A percentile compares a stretch with the other conserved stretches of the same genome.
These are phyloP conservation scores for Xylariales sp. DNA, from an alignment of 2,329 filamentous ascomycete genomes.

Conservation along the genomic window DNA sequence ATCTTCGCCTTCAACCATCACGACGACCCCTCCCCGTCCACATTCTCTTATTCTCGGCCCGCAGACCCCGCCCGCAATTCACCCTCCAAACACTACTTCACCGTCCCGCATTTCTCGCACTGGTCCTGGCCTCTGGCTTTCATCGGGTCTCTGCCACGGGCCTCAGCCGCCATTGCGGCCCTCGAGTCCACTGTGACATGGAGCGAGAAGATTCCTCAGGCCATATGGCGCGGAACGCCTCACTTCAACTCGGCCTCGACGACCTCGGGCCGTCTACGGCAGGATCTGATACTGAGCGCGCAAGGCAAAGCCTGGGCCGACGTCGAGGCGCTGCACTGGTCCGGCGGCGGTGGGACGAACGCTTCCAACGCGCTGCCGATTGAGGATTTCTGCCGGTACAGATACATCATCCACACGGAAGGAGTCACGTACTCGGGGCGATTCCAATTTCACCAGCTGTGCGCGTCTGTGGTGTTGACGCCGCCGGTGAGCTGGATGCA, in stretches of 20 bases:
- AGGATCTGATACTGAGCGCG: slow-evolving; percentile 32
- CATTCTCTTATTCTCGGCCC: slow-evolving; percentile 49
- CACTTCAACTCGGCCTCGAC: slow-evolving; percentile 44
- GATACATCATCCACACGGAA: slow-evolving; percentile 49
- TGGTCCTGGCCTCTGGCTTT: slow-evolving; percentile 50
- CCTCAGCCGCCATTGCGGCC: slow-evolving; percentile 29
- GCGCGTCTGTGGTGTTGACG: slow-evolving; percentile 41
- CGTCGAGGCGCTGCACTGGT: slow-evolving; percentile 37
- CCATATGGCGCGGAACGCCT: slow-evolving; percentile 47
- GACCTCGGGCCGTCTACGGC: slow-evolving; percentile 34
- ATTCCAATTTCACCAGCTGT: slow-evolving; percentile 47
- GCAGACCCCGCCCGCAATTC: slow-evolving; percentile 30
- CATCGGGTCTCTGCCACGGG: slow-evolving; percentile 39
- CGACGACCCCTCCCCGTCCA: slow-evolving; percentile 39
- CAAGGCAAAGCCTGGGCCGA: slow-evolving; percentile 42
- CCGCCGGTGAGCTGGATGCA: slow-evolving; percentile 45
- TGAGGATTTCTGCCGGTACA: slow-evolving; percentile 47
- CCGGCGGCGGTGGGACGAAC: slow-evolving; percentile 22
- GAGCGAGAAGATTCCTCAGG: slow-evolving; percentile 34
- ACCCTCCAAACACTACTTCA: slow-evolving; percentile 33
- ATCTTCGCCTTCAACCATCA: slow-evolving; percentile 48
- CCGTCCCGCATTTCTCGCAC: slow-evolving; percentile 53
- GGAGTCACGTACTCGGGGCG: slow-evolving; percentile 49
- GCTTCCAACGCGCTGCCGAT: slow-evolving; percentile 41
- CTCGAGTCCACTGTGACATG: slow-evolving; percentile 29